Evolutionary conservation across 1,284 basidiomycete species (phyloP), one percentile per base, ranked within the genome.

Genomic region (Papiliotrema flavescens): DNA sequence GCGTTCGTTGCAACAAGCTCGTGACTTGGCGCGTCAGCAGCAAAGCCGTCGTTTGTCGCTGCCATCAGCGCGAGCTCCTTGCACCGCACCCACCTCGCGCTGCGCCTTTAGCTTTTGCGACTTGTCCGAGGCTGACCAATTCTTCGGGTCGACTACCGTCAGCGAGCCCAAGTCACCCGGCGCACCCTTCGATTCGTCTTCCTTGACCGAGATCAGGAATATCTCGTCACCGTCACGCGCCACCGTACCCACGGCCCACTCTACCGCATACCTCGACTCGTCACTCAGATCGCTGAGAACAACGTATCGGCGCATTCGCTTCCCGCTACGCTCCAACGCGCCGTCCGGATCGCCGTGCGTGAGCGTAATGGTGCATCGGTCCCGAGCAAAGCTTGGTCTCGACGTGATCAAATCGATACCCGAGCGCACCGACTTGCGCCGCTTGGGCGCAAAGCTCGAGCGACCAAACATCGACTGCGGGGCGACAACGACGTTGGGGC

Each of bases 221-320:
- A 94, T 79, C 76, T 93, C 89, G 71, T 98, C 95, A 0, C 95
- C 95, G 74, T 98, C 94, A 59, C 93, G 80, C 56, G 97, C 78
- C 0, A 98, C 95, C 0, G 95, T 98, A 5, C 95, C 95, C 57
- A 98, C 94, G 0, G 89, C 92, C 91, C 92, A 95, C 72, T 95
- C 91, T 7, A 95, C 83, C 0, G 93, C 92, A 75, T 91, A 96
- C 36, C 87, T 81, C 75, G 85, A 87, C 79, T 96, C 93, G 64
- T 96, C 89, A 61, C 89, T 92, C 65, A 98, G 75, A 80, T 98
- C 95, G 67, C 90, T 95, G 2, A 91, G 89, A 19, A 98, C 87
- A 6, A 97, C 81, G 74, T 98, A 98, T 43, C 82, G 81, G 65
- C 85, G 84, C 59, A 79, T 74, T 34, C 83, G 81, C 63, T 87